Evolutionary conservation across 2,329 filamentous ascomycete species (phyloP).

Genomic region (Monosporascus cannonballus): DNA sequence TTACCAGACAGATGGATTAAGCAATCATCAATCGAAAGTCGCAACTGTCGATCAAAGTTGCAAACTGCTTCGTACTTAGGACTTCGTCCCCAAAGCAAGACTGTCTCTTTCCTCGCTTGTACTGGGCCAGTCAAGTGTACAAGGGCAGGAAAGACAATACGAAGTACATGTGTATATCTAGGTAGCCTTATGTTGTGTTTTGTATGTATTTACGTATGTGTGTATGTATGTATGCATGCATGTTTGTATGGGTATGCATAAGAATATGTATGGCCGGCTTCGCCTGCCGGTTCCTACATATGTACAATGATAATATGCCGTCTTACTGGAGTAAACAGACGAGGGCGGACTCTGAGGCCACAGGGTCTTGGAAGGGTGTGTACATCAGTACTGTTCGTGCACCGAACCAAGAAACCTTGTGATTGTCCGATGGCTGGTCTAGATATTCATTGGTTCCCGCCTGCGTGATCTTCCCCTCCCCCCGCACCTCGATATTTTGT

Average conservation of each 20-base stretch:
- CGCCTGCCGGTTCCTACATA: neutral
- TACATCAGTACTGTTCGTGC: slow-evolving; percentile 5
- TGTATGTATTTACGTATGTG: neutral
- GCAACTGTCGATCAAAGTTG: no score
- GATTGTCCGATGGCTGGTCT: slow-evolving; percentile 22
- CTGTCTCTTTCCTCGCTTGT: no score
- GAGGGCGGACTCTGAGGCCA: no score
- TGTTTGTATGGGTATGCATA: neutral
- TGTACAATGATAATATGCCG: slow-evolving; percentile 12
- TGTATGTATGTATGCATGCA: neutral
- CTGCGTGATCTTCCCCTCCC: slow-evolving; percentile 12
- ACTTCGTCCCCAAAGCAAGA: no score
- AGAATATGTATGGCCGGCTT: neutral
- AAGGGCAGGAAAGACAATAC: neutral
- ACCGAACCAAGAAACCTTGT: slow-evolving; percentile 12
- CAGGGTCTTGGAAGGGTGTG: slow-evolving; percentile 9
- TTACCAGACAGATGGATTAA: no score
- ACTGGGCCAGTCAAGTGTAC: no score
- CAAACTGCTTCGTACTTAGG: no score
- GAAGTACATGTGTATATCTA: neutral
- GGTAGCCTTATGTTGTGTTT: neutral
- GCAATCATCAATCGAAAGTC: no score
- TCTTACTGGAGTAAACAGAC: neutral
- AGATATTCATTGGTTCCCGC: slow-evolving; percentile 17
- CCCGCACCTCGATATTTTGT: slow-evolving; percentile 8